Evolutionary conservation across 768 basidiomycete species (phyloP).

Genomic region (Xerocomellus amylosporus): DNA sequence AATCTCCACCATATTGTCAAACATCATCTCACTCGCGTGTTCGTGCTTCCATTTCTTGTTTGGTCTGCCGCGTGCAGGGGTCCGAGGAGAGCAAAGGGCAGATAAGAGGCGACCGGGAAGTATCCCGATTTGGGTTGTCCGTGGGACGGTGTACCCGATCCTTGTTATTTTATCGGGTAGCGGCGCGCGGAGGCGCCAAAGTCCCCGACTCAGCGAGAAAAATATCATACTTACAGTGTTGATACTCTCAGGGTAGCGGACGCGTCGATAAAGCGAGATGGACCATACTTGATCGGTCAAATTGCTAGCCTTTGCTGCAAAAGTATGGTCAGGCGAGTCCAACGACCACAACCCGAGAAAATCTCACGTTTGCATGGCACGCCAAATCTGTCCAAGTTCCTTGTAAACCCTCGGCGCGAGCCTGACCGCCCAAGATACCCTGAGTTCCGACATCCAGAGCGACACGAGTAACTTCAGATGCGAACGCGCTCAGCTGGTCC

Average conservation of each 20-base stretch:
- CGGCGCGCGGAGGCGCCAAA: no score
- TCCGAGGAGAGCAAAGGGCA: no score
- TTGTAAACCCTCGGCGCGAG: conserved; percentile 85
- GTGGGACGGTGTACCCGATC: no score
- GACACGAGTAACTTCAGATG: conserved; percentile 77
- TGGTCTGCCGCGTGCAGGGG: conserved; percentile 34
- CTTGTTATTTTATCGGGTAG: no score
- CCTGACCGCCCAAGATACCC: conserved; percentile 88
- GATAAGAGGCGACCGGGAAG: no score
- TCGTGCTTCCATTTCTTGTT: conserved; percentile 67
- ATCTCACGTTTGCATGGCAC: conserved; percentile 77
- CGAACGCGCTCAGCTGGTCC: conserved; percentile 83
- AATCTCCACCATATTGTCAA: conserved; percentile 60
- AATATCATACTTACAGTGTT: no score
- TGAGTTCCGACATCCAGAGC: conserved; percentile 89
- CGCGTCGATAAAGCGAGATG: conserved; percentile 53
- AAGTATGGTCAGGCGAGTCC: background rate
- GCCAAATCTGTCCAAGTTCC: conserved; percentile 94
- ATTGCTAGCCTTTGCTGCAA: conserved; percentile 78
- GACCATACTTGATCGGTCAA: conserved; percentile 85
- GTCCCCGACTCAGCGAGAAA: no score
- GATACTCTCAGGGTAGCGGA: no score
- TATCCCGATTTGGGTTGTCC: no score
- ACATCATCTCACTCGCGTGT: conserved; percentile 79
- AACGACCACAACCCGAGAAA: background rate